Base-by-base conservation (phyloP, 192 early-diverging fungal species). In the Entomortierella beljakovae region DNA sequence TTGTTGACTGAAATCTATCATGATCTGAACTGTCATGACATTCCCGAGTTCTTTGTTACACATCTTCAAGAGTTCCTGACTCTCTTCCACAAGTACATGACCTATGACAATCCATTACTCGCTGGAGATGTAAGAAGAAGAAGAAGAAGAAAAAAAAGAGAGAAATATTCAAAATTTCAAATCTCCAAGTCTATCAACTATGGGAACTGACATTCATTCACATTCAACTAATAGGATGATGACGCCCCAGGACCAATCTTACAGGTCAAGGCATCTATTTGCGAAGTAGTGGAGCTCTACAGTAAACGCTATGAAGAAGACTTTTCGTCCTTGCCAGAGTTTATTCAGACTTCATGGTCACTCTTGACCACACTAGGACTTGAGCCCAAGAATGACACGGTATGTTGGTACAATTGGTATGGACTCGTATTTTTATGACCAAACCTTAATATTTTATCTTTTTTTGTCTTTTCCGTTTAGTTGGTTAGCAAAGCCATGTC, bases 41-140 rank as follows among this genome's bases (percentile, higher is more conserved):
- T 98, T 57, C 97, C 98, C 16, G 94, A 96, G 71, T 98, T 95
- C 80, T 98, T 98, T 63, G 97, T 98, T 71, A 96, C 98, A 80
- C 88, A 98, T 79, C 90, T 95, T 83, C 81, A 76, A 13, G 76
- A 85, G 65, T 97, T 95, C 56, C 91, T 98, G 94, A 61, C 77
- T 20, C 72, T 96, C 13, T 90, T 98, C 68, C 90, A 91, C 81
- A 96, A 96, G 79, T 99, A 98, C 65, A 76, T 99, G 70, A 74
- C 75, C 28, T 97, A 96, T 81, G 77, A 67, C 3, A 96, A 96
- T 77, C 90, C 94, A 9, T 54, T 88, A 34, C 83, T 97, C 7
- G 86, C 77, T 46, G 84, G 83, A 18, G 85, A 87, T 9, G 91
- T 93, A 70, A 84, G 65, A 11, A 6, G 32, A 29, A 6, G 2